phyloP scores from a whole-genome alignment of 2,329 filamentous ascomycete genomes.

The Alternaria sp. region DNA sequence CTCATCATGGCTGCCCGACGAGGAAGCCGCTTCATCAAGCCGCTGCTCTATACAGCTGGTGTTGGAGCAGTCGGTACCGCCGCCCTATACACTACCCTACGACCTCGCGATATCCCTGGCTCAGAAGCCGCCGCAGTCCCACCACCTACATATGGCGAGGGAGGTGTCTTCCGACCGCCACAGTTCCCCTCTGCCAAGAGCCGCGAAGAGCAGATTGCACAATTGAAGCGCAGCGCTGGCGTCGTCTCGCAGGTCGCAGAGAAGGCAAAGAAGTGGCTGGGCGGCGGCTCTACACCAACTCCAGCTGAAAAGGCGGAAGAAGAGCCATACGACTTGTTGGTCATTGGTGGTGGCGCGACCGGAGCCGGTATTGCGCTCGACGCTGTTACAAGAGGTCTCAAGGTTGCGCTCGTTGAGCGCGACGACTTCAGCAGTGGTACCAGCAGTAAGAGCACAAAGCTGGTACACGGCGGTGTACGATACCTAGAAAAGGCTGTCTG shows the following conservation, averaged over 20 bases:
- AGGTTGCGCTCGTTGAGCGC: constrained; percentile 81
- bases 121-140: constrained; percentile 73
- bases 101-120: constrained; percentile 76
- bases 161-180: constrained; percentile 73
- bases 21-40: constrained; percentile 61
- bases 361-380: constrained; percentile 83
- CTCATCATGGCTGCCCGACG: constrained; percentile 47
- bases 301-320: constrained; percentile 45
- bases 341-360: constrained; percentile 83
- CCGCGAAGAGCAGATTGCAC: constrained; percentile 70
- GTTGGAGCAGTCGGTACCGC: constrained; percentile 64
- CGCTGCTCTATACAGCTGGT: constrained; percentile 67
- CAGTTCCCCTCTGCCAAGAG: constrained; percentile 71
- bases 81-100: constrained; percentile 70
- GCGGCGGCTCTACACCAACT: constrained; percentile 37
- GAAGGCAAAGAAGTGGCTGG: constrained; percentile 55
- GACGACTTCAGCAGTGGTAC: constrained; percentile 86
- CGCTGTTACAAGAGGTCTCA: constrained; percentile 79
- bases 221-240: constrained; percentile 64
- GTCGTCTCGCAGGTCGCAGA: constrained; percentile 38
- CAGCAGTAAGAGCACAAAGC: constrained; percentile 86
- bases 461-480: constrained; percentile 84
- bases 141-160: constrained; percentile 73
- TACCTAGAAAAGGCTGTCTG: constrained; percentile 88
- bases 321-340: constrained; percentile 76